Base-by-base conservation (phyloP, 345 rosid species). In the Populus nigra region DNA sequence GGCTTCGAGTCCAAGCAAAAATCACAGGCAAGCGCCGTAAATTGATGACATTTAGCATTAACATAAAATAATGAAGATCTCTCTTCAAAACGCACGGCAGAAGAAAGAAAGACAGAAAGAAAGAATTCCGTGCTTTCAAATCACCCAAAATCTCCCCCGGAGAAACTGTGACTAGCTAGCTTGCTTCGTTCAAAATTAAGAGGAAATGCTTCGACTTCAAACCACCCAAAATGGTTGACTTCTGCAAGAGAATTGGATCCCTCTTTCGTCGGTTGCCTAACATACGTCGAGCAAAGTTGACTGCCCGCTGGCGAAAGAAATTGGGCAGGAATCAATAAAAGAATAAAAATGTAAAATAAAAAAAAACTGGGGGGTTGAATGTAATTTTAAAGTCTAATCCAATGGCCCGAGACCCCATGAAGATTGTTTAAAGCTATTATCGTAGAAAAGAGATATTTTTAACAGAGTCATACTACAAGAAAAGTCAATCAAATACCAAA, bases 121-220 rank as follows among this genome's bases (percentile, higher is more conserved):
- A 4, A 41, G 57, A 3, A 10, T 16, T 25, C 13, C 61, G n/a
- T 77, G 23, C 4, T 69, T 55, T 7, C 68, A 69, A 76, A 61
- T 71, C 35, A 63, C 80, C 71, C 75, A 47, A 45, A 77, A 77
- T 9, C 69, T 7, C 75, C 65, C 75, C 63, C 1, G 29, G n/a
- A n/a, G 5, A 11, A 57, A 27, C 43, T 53, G 2, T 1, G 53
- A 10, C 22, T 0, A 2, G 4, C 41, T 12, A 36, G 59, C 10
- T 69, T 18, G 49, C 13, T 65, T 25, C 23, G 20, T 41, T 78
- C 72, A 78, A 78, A 16, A 47, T 43, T 39, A 8, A 39, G 50
- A 7, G 33, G 47, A 36, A 13, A 41, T 20, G 41, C 27, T 20
- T 6, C 41, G 2, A 5, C 12, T 25, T 20, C 18, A 22, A 53